Conservation (phyloP, 306 rosid species). For the Ziziphus jujuba region DNA sequence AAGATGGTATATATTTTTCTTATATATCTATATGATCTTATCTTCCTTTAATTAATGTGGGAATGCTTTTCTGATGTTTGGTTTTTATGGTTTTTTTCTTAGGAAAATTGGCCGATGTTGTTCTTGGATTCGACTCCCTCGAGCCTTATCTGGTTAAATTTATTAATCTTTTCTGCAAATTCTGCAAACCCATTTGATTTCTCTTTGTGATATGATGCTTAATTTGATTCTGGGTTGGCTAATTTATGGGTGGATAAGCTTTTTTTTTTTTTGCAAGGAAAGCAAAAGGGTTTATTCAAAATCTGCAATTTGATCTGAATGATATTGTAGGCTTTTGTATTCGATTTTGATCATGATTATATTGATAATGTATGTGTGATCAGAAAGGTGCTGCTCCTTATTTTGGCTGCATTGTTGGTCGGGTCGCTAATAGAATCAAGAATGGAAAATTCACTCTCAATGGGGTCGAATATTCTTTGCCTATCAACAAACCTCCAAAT, state of each 20-base stretch:
- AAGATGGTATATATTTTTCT: conserved; percentile 49
- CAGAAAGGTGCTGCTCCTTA: conserved; percentile 81
- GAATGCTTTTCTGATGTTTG: conserved; percentile 12
- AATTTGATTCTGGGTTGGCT: conserved; percentile 8
- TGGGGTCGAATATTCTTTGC: conserved; percentile 62
- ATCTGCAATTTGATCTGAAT: not conserved
- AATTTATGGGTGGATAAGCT: conserved; percentile 14
- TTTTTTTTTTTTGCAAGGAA: not conserved
- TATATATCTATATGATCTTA: not conserved
- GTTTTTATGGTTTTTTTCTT: conserved; percentile 13
- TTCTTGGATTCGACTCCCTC: conserved; percentile 86
- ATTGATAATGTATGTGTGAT: conserved; percentile 13
- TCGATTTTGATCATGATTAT: too few species aligned
- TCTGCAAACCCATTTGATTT: conserved; percentile 12
- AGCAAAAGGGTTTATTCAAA: not conserved
- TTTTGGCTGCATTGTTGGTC: conserved; percentile 95
- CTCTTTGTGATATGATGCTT: not conserved
- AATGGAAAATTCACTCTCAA: conserved; percentile 85
- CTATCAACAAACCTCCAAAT: conserved; percentile 84
- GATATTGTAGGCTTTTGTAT: too few species aligned
- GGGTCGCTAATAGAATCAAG: conserved; percentile 88
- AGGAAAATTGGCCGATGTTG: conserved; percentile 84
- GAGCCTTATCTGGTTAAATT: conserved; percentile 73
- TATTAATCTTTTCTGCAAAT: not conserved
- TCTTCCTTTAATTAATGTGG: not conserved